phyloP scores from a whole-genome alignment of 139 green algal genomes.

The Chlamydomonas sp. region DNA sequence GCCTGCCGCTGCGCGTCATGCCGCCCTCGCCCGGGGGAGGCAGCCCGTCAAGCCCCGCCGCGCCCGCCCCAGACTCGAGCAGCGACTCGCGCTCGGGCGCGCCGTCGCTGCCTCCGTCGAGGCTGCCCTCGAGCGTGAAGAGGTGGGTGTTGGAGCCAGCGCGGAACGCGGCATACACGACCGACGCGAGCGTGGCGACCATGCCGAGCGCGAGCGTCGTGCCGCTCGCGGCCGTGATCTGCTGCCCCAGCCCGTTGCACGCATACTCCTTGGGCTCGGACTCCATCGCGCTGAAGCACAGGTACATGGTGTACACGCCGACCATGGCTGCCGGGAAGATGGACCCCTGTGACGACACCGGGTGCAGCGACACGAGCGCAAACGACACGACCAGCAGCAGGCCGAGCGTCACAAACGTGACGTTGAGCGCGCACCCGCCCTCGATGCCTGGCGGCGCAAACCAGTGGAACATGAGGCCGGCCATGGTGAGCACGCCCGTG shows the following conservation, averaged over 20 bases:
- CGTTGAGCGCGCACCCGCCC: slow-evolving; percentile 80
- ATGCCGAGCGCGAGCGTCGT: slow-evolving; percentile 74
- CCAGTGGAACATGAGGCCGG: slow-evolving; percentile 72
- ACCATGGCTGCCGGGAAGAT: slow-evolving; percentile 86
- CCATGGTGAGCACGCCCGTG: slow-evolving; percentile 39
- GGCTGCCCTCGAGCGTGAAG: slow-evolving; percentile 47
- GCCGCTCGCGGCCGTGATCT: slow-evolving; percentile 23
- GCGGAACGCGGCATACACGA: slow-evolving; percentile 91
- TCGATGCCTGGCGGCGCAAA: slow-evolving; percentile 69
- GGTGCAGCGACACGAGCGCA: slow-evolving; percentile 54
- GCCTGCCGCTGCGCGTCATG: slow-evolving; percentile 3
- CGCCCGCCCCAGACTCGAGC: background rate
- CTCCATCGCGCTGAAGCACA: slow-evolving; percentile 73
- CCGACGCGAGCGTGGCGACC: slow-evolving; percentile 71
- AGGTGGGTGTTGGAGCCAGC: slow-evolving; percentile 76
- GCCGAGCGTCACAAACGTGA: slow-evolving; percentile 70
- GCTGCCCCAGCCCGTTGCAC: slow-evolving; percentile 83
- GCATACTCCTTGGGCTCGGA: slow-evolving; percentile 78
- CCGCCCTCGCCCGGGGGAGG: background rate
- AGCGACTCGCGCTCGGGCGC: slow-evolving; percentile 6
- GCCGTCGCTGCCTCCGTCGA: slow-evolving; percentile 17
- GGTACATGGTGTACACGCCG: slow-evolving; percentile 84
- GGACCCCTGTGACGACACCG: slow-evolving; percentile 44
- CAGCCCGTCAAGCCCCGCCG: background rate
- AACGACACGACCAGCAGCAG: slow-evolving; percentile 65